Evolutionary conservation across 139 green algal genomes (phyloP).

Genomic region (Ettlia oleoabundans): DNA sequence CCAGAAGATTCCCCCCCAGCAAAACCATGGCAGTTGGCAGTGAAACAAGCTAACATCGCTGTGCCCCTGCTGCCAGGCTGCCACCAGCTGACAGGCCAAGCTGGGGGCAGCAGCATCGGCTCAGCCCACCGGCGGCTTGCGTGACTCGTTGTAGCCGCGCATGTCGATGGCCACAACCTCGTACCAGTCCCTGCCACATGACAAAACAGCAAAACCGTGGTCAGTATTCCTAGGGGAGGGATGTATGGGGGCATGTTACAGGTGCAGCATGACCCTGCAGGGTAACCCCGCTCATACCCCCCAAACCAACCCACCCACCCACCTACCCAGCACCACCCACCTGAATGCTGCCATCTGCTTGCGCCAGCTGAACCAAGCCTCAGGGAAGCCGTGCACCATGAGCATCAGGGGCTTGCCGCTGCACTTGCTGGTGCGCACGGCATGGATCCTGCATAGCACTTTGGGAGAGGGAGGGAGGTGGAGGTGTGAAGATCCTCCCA

Average conservation of each 20-base stretch:
- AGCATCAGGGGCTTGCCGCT: conserved; percentile 64
- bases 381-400: conserved; percentile 76
- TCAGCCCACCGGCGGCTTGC: conserved; percentile 52
- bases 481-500: too few relatives aligned
- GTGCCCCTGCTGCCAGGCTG: not conserved
- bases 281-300: not conserved
- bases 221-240: not conserved
- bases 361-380: conserved; percentile 56
- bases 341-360: conserved; percentile 48
- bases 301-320: too few relatives aligned
- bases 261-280: not conserved
- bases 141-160: conserved; percentile 58
- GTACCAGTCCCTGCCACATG: conserved; percentile 9
- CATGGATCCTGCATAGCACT: conserved; percentile 11
- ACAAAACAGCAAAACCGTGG: too few relatives aligned
- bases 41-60: not conserved
- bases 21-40: too few relatives aligned
- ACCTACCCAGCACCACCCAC: too few relatives aligned
- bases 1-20: too few relatives aligned
- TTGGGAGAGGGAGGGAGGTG: not conserved
- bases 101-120: not conserved
- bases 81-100: not conserved
- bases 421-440: conserved; percentile 19
- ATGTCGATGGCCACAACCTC: conserved; percentile 71
- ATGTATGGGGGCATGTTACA: not conserved